A percentile compares a stretch with the other conserved stretches of the same genome.
Evolutionary conservation across 225 moss, liverwort and hornwort genomes (phyloP).

Genomic region (Pseudoscleropodium purum): DNA sequence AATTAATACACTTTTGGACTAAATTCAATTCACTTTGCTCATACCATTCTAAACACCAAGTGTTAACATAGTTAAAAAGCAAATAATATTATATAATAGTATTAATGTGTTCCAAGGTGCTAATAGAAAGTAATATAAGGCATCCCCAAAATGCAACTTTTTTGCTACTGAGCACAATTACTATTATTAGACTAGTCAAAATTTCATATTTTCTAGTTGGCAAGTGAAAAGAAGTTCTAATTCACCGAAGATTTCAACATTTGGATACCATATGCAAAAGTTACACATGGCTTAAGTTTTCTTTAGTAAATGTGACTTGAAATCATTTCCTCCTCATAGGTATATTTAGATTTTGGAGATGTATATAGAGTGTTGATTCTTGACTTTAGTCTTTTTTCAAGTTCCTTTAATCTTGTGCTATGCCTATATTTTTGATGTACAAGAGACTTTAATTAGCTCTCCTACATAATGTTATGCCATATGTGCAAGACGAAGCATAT

Average conservation of each 20-base stretch:
- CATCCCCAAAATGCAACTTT: accelerated
- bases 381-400: not conserved
- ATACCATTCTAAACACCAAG: not conserved
- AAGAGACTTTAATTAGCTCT: not conserved
- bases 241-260: accelerated
- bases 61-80: too few relatives aligned
- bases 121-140: not conserved
- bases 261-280: not conserved
- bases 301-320: not conserved
- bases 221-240: not conserved
- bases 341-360: not conserved
- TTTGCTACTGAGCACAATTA: not conserved
- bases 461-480: not conserved
- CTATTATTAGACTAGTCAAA: not conserved
- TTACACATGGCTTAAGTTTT: not conserved
- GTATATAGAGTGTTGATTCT: not conserved
- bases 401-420: not conserved
- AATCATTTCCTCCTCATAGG: not conserved
- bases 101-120: accelerated
- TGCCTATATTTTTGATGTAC: not conserved
- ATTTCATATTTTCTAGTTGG: not conserved
- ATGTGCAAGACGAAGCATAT: not conserved
- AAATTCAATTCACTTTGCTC: not conserved
- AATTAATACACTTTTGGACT: not conserved
- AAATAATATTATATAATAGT: not conserved